These are phyloP conservation scores for Coemansia sp. DNA, from an alignment of 192 early-diverging fungal species.

Conservation along the genomic window DNA sequence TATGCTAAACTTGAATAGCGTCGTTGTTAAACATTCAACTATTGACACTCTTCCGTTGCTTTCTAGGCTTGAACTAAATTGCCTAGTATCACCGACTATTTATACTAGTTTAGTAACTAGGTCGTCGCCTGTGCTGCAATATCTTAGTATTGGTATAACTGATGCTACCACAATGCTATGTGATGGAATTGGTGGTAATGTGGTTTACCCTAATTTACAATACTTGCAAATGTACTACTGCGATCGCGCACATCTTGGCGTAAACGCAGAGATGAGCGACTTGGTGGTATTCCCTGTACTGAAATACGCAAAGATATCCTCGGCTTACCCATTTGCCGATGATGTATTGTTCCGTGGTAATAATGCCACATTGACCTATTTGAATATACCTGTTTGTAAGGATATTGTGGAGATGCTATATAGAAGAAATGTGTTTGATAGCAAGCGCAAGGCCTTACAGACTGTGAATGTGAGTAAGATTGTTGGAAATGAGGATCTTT, in stretches of 20 bases:
- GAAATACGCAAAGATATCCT: background rate
- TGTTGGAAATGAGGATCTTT: background rate
- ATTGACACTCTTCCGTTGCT: background rate
- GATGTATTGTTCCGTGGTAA: constrained; percentile 17
- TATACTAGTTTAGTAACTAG: background rate
- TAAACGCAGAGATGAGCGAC: background rate
- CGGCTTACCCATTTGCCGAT: constrained; percentile 12
- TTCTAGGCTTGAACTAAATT: background rate
- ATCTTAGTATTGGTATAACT: background rate
- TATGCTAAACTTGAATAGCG: background rate
- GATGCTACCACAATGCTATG: background rate
- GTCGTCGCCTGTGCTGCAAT: background rate
- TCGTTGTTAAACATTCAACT: background rate
- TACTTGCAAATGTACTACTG: background rate
- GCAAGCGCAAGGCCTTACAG: background rate
- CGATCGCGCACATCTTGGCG: background rate
- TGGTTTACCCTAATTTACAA: constrained; percentile 11
- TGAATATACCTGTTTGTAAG: background rate
- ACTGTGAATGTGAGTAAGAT: background rate
- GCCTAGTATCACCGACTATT: background rate
- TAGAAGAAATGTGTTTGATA: background rate
- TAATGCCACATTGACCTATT: constrained; percentile 5
- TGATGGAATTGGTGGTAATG: background rate
- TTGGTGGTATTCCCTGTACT: constrained; percentile 1
- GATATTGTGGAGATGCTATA: background rate